Evolutionary conservation across 495 filamentous ascomycete genomes (phyloP), one percentile per base, ranked within the genome.

Genomic region (Xylaria bambusicola): DNA sequence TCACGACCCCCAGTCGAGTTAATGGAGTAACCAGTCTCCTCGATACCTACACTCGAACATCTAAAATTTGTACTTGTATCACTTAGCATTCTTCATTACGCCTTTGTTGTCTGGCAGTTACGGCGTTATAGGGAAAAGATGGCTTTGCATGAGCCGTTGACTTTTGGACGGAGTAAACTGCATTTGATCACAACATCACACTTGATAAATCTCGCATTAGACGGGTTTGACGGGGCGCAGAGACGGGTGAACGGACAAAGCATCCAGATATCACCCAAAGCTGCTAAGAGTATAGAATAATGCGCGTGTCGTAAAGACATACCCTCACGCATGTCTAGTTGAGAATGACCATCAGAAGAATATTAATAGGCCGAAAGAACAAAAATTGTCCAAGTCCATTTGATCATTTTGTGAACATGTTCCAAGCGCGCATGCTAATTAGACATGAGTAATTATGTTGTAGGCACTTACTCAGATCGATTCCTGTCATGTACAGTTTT

Each of bases 1-100:
- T 63, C 86, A 4, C 80, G 93, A 48, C 94, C 94, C 13, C 94
- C 94, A 0, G 86, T 98, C 1, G 94, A 98, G 75, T 73, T 98
- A 73, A 97, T 97, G 91, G 71, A 83, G 52, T 70, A 79, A 60
- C 61, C 2, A 31, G 26, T 46, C 15, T 20, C 17, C 12, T 13
- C 13, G n/a, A 46, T 1, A 8, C 27, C 21, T 6, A 26, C 23
- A 38, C 45, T 0, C 9, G 44, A n/a, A 36, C 42, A 21, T 27
- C 26, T 45, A 46, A 18, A 7, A 41, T 58, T 1, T 18, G 29
- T 18, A 46, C 9, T 18, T 52, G 26, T 60, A 53, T 33, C 33
- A 46, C 51, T 35, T 60, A 60, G 15, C 40, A 51, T 24, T 29
- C 21, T 41, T 40, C 40, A 31, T 49, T 9, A 26, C 44, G 4